Percentiles rank a stretch among this genome's conserved stretches.
Evolutionary conservation across 2,329 filamentous ascomycete species (phyloP).

Genomic region (Trichoderma citrinoviride): DNA sequence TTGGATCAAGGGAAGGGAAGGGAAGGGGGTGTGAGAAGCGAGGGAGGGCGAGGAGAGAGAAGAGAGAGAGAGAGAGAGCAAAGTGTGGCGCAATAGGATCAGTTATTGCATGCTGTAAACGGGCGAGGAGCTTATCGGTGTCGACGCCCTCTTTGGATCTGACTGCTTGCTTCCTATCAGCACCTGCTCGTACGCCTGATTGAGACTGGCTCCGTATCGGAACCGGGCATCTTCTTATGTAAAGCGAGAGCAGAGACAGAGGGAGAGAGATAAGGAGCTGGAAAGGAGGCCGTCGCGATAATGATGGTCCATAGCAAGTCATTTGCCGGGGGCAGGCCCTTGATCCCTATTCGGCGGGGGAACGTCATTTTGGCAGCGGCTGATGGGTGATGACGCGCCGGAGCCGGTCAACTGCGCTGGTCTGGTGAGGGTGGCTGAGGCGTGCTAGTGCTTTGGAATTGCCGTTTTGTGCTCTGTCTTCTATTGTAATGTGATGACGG

Average conservation of each 20-base stretch:
- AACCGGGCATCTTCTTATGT: neutral
- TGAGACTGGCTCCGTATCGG: neutral
- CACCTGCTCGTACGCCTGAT: too few species aligned
- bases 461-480: neutral
- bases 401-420: conserved; percentile 13
- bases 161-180: too few species aligned
- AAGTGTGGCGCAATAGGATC: conserved; percentile 16
- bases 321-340: conserved; percentile 1
- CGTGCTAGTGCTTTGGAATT: neutral
- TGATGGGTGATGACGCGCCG: conserved; percentile 21
- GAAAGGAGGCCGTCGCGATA: conserved; percentile 1
- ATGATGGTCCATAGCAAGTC: neutral
- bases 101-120: conserved; percentile 10
- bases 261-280: neutral
- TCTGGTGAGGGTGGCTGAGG: conserved; percentile 17
- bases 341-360: conserved; percentile 11
- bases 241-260: too few species aligned
- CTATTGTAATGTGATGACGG: too few species aligned
- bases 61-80: neutral
- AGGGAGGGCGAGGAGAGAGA: neutral
- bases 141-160: too few species aligned
- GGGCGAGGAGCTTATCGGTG: conserved; percentile 1
- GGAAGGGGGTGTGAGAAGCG: neutral
- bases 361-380: conserved; percentile 20
- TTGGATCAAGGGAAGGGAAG: neutral